Percentiles rank a stretch among this genome's conserved stretches.
These are phyloP conservation scores for Pseudogymnoascus sp. DNA, from an alignment of 2,329 filamentous ascomycete species.

Conservation along the genomic window DNA sequence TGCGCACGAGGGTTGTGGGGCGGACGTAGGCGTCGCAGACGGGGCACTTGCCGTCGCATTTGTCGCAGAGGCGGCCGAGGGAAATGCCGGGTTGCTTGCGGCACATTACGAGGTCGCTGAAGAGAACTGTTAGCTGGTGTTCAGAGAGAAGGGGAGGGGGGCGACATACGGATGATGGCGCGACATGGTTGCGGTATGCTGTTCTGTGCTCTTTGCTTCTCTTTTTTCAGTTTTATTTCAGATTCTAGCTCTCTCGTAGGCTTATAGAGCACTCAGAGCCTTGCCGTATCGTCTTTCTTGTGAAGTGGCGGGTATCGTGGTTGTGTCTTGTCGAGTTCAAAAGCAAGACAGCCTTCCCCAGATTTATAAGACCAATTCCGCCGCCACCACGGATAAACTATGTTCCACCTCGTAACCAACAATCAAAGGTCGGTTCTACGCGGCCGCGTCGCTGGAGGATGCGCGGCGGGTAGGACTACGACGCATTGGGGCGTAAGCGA, in stretches of 20 bases:
- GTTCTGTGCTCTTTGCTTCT: not conserved
- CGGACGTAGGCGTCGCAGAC: slow-evolving; percentile 99
- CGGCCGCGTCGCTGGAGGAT: not conserved
- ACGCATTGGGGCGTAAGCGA: slow-evolving; percentile 4
- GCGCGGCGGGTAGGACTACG: not conserved
- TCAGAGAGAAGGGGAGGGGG: not conserved
- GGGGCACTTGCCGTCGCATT: slow-evolving; percentile 98
- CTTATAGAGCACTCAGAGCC: not conserved
- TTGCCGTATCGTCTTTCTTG: not conserved
- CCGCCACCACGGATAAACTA: not conserved
- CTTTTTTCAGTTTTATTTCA: not conserved
- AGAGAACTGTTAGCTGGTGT: slow-evolving; percentile 11
- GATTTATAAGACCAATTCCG: slow-evolving; percentile 6
- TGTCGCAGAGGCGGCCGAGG: slow-evolving; percentile 98
- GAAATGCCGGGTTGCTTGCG: slow-evolving; percentile 96
- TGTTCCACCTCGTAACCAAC: not conserved
- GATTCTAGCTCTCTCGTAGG: not conserved
- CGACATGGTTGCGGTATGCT: slow-evolving; percentile 54
- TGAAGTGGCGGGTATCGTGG: not conserved
- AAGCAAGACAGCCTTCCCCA: slow-evolving; percentile 6
- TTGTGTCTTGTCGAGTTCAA: not conserved
- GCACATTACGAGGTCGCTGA: slow-evolving; percentile 95
- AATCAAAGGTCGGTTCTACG: not conserved
- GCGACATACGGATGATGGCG: slow-evolving; percentile 78
- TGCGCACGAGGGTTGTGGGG: slow-evolving; percentile 91